Evolutionary conservation across 169 alveolate genomes (phyloP).

Genomic region (Eimeria falciformis): DNA sequence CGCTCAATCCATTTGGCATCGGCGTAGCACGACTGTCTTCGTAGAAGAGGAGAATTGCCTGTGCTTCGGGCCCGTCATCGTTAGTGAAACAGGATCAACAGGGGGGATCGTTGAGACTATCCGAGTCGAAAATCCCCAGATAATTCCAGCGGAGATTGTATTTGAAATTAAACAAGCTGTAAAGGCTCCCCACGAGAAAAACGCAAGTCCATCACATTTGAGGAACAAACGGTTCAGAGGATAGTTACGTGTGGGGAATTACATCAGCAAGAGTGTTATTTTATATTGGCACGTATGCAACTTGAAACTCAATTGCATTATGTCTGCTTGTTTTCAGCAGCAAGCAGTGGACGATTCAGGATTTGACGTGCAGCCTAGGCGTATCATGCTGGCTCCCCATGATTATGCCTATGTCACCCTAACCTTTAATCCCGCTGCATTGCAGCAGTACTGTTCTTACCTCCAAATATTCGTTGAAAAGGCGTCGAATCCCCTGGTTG

Average conservation of each 20-base stretch:
- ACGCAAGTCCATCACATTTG: conserved; percentile 26
- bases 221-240: background rate
- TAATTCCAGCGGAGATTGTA: conserved; percentile 86
- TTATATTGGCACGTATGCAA: background rate
- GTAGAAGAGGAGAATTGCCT: conserved; percentile 94
- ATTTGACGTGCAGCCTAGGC: conserved; percentile 89
- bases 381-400: conserved; percentile 92
- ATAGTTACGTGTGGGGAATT: too few species aligned
- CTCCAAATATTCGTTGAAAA: conserved; percentile 93
- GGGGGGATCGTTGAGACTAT: conserved; percentile 90
- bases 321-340: conserved; percentile 22
- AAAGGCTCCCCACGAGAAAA: conserved; percentile 69
- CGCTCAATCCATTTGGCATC: conserved; percentile 80
- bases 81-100: conserved; percentile 76
- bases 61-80: conserved; percentile 94
- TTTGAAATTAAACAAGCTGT: conserved; percentile 90
- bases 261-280: background rate
- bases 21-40: conserved; percentile 84
- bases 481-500: conserved; percentile 78
- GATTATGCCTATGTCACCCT: conserved; percentile 90
- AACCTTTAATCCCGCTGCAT: conserved; percentile 91
- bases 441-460: conserved; percentile 92
- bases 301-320: background rate
- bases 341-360: conserved; percentile 88
- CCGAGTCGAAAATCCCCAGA: conserved; percentile 92